Percentiles rank a stretch among this genome's conserved stretches.
Conservation (phyloP, 1,284 basidiomycete species). For the Ganoderma boninense region DNA sequence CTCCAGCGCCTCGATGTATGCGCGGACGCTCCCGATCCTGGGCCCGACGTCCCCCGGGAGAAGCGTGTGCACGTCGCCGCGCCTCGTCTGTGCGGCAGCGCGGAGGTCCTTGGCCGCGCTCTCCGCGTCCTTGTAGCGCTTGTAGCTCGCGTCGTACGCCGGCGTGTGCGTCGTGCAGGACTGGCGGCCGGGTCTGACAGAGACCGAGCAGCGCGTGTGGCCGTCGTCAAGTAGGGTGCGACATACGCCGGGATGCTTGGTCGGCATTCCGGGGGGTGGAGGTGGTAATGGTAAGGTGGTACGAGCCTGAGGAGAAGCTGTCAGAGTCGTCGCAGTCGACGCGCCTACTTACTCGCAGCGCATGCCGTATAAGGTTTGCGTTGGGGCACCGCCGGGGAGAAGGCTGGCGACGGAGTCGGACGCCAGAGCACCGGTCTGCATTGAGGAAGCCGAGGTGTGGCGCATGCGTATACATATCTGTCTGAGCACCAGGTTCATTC, state of each 20-base stretch:
- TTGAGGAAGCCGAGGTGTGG: background rate
- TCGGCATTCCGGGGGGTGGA: background rate
- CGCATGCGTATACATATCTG: background rate
- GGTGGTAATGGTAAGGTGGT: background rate
- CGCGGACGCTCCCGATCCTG: background rate
- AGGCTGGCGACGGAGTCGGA: background rate
- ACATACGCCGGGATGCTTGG: background rate
- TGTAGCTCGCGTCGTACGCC: background rate
- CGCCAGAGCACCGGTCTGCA: background rate
- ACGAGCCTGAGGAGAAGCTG: background rate
- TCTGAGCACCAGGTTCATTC: background rate
- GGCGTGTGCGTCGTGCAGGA: background rate
- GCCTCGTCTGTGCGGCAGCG: constrained; percentile 9
- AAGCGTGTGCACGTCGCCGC: constrained; percentile 4
- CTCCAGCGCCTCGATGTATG: constrained; percentile 3
- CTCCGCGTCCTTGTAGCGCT: constrained; percentile 7
- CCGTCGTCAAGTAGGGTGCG: background rate
- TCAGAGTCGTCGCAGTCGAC: background rate
- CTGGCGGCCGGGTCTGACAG: background rate
- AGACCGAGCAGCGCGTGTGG: background rate
- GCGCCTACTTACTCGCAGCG: background rate
- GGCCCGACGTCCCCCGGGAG: background rate
- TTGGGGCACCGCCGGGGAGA: background rate
- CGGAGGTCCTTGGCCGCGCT: background rate
- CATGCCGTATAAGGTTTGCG: background rate